Base-by-base conservation (phyloP, 129 eudicot species). In the Centrapalus pauciflorus region DNA sequence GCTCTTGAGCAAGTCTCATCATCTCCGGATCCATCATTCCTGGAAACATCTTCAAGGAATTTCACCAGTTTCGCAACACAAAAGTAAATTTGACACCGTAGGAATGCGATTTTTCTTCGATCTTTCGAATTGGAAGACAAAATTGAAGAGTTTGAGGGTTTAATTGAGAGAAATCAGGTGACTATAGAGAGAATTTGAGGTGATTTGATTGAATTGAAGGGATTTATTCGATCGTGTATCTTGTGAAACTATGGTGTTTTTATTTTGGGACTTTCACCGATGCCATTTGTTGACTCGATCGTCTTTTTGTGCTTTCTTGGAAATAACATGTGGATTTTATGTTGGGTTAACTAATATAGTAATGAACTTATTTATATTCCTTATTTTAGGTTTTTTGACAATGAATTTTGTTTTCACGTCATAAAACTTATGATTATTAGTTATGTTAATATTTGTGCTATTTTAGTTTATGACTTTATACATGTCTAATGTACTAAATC, bases 21-120 rank as follows among this genome's bases (percentile, higher is more conserved):
- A 91, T 33, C 82, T 87, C 97, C 10, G 97, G 97, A 87, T 91
- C 97, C 96, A 91, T 87, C 96, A 85, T 87, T 7, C 96, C 96
- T 11, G 86, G 84, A 70, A 81, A 85, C 95, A 89, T 89, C 37
- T 17, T 70, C 13, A n/a, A 63, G 21, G 24, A 45, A 45, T 58
- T 24, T 49, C 71, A 52, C 41, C 33, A 66, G 26, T 32, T 43
- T 63, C 64, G 12, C 24, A 57, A 38, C 35, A 23, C 34, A 21
- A 29, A 28, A 51, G 21, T 21, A 17, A 35, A 66, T 30, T 43
- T 26, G 49, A 62, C 26, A 37, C 57, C 62, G 33, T 29, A 12
- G 61, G 61, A 48, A 64, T 60, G 34, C 55, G 57, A 64, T 27
- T 24, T 40, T 29, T 16, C 23, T 55, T 56, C 46, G 64, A 55